Evolutionary conservation across 352 stramenopile genomes (phyloP), one percentile per base, ranked within the genome.

Genomic region (Phytophthora citrophthora): DNA sequence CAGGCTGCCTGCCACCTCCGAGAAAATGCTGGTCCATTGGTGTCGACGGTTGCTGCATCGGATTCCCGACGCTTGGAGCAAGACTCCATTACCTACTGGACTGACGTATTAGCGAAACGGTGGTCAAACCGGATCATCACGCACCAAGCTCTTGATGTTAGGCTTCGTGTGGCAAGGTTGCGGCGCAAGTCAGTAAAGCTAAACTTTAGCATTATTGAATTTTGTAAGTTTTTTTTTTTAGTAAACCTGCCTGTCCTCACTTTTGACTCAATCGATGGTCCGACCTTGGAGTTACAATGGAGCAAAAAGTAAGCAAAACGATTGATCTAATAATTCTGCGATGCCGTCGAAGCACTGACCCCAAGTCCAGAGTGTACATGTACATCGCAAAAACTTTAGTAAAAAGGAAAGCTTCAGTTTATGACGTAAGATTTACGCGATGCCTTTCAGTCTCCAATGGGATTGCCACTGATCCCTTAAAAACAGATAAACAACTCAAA

Each of bases 391-490:
- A 18, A 29, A 20, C n/a, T n/a, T n/a, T n/a, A n/a, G 20, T 20
- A 20, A 13, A 49, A 44, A 43, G 18, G 18, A n/a, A 39, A 38
- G 15, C 38, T 32, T 10, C 34, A 11, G 45, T 52, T 59, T 44
- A 51, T 54, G 63, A 41, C 29, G 47, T 49, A 23, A 57, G 26
- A 20, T 59, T 61, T 26, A 12, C 38, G 40, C 26, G 27, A 54
- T 27, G 11, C 18, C 26, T 50, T 60, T 45, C 13, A 26, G 48
- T 45, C 39, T 69, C 23, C 53, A 32, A 52, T 51, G 47, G 47
- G 45, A 44, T 46, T 69, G 53, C 52, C 52, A n/a, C 61, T 64
- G 9, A 47, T 20, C 39, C 38, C 45, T 51, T 47, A 68, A 57
- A 51, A 64, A 59, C 31, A 41, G 46, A 58, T 46, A 29, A 5